Base-by-base conservation (phyloP, 129 eudicot genomes). In the Ambrosia artemisiifolia region DNA sequence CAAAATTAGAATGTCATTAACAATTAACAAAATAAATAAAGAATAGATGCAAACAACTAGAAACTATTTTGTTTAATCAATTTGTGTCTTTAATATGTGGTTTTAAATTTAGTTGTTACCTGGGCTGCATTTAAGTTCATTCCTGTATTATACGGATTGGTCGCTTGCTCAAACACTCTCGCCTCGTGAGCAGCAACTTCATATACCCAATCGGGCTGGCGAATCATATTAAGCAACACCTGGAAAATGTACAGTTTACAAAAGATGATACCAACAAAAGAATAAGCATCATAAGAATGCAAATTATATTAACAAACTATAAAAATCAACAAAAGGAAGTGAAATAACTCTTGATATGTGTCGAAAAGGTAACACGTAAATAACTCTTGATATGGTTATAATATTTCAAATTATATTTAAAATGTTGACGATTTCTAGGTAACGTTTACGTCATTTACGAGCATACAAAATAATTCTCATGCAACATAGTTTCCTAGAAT, bases 141-240 rank as follows among this genome's bases (percentile, higher is more conserved):
- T 50, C 96, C 90, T 4, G 96, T 85, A 50, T 82, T 84, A 71
- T 87, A 84, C 10, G 88, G 43, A 69, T 87, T 85, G 68, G 97
- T 69, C 40, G 88, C 94, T 79, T 82, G 97, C 44, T 91, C 99
- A 80, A 84, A 75, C 50, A 77, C 88, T 84, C 96, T 86, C 86
- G 80, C 69, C 74, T 88, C 97, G 49, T 86, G 97, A 80, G 87
- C 95, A 35, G 91, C 85, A 7, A 54, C n/a, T 86, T 90, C 97
- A 75, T 82, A 81, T 9, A 91, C 94, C 96, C 89, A 88, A 72
- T 90, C 97, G 14, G 99, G 99, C 36, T 87, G 93, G 53, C 97
- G 86, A 28, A 94, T 80, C 96, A 94, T 81, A 83, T 88, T 93
- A 44, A 94, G 84, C 76, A 94, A 79, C 65, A 94, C 89, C 96